Percentiles rank a stretch among this genome's conserved stretches.
Conservation (phyloP, 257 asterid genomes). For the Rauvolfia tetraphylla region DNA sequence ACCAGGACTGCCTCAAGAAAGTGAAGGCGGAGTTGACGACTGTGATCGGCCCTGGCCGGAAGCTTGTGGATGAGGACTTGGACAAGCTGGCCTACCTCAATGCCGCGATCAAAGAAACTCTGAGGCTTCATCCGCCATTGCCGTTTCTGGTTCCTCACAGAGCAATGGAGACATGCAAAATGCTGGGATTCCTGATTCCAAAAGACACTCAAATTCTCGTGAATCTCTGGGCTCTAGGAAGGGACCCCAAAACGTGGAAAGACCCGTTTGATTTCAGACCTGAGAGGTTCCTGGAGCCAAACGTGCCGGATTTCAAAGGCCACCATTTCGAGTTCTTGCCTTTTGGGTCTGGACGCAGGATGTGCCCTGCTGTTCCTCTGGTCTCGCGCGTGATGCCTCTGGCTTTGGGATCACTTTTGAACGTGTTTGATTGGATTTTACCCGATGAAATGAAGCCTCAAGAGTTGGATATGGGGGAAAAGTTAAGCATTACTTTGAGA, state of each 20-base stretch:
- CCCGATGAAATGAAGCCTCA: not conserved
- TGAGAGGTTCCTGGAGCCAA: not conserved
- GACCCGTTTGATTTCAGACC: no score
- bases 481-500: constrained; percentile 5
- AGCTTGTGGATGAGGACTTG: not conserved
- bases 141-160: not conserved
- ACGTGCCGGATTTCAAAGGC: not conserved
- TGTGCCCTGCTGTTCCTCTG: not conserved
- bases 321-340: not conserved
- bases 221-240: not conserved
- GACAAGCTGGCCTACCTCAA: not conserved
- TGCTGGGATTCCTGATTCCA: not conserved
- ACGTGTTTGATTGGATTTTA: not conserved
- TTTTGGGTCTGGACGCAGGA: constrained; percentile 1
- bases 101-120: not conserved
- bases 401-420: not conserved
- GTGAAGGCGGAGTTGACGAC: not conserved
- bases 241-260: not conserved
- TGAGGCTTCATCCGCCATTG: not conserved
- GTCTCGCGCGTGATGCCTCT: not conserved
- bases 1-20: not conserved
- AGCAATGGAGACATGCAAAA: not conserved
- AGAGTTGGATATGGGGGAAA: not conserved
- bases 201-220: not conserved
- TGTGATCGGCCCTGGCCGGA: not conserved